Conservation (phyloP, 2,329 filamentous ascomycete species). For the Exophiala sp. region DNA sequence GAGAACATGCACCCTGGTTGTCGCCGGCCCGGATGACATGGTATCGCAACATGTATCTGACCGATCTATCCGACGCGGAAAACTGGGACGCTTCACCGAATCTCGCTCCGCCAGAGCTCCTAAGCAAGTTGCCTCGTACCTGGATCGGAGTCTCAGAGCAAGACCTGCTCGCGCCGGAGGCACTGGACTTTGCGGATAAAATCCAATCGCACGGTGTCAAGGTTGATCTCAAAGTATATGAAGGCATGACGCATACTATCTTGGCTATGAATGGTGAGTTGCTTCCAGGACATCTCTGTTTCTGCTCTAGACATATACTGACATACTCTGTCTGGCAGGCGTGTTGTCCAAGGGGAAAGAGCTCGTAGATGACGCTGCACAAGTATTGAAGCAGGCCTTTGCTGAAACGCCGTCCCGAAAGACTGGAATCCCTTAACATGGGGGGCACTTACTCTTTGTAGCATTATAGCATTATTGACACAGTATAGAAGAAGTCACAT, state of each 20-base stretch:
- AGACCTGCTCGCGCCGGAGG: constrained; percentile 52
- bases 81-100: constrained; percentile 52
- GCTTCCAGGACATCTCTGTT: not conserved
- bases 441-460: not conserved
- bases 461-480: too few relatives aligned
- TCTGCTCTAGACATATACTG: not conserved
- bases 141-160: constrained; percentile 50
- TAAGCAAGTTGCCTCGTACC: constrained; percentile 46
- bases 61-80: constrained; percentile 39
- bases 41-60: constrained; percentile 53
- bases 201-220: constrained; percentile 43
- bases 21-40: constrained; percentile 41
- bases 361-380: not conserved
- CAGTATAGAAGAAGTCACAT: too few relatives aligned
- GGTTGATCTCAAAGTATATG: constrained; percentile 47
- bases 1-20: constrained; percentile 30
- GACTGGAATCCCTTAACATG: not conserved
- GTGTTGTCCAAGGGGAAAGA: constrained; percentile 1
- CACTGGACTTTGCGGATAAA: constrained; percentile 46
- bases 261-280: constrained; percentile 49
- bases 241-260: constrained; percentile 53
- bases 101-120: constrained; percentile 45
- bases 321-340: not conserved
- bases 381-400: not conserved
- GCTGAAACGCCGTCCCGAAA: not conserved